phyloP scores from a whole-genome alignment of 1,284 basidiomycete genomes.

The Neonothopanus nambi region DNA sequence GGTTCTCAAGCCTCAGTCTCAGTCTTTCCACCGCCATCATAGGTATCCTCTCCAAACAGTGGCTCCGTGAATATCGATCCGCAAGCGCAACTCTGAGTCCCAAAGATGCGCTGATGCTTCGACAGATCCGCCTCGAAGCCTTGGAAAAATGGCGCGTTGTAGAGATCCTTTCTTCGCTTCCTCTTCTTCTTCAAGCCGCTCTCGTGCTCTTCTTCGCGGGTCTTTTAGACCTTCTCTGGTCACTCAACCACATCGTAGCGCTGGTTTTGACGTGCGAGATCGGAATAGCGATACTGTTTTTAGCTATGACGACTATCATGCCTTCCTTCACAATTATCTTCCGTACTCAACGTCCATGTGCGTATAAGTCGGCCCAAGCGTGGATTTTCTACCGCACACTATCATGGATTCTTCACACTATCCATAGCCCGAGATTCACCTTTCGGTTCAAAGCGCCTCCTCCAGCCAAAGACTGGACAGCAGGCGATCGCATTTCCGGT shows the following conservation, averaged over 20 bases:
- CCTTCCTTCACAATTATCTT: conserved; percentile 5
- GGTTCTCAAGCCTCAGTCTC: conserved; percentile 33
- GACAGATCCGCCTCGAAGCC: conserved; percentile 23
- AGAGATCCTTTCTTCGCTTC: conserved; percentile 24
- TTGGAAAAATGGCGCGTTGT: conserved; percentile 26
- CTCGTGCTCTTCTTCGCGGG: conserved; percentile 28
- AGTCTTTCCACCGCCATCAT: conserved; percentile 29
- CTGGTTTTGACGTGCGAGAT: conserved; percentile 21
- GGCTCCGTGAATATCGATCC: conserved; percentile 21
- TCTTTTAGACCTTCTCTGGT: conserved; percentile 24
- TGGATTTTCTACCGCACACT: conserved; percentile 9
- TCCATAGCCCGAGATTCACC: not conserved
- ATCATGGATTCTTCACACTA: not conserved
- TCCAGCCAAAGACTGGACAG: conserved; percentile 7
- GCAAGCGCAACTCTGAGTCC: conserved; percentile 13
- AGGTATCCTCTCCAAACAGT: conserved; percentile 29
- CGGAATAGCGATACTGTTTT: conserved; percentile 18
- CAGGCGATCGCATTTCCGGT: not conserved
- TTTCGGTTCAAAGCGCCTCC: not conserved
- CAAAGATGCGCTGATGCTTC: conserved; percentile 20
- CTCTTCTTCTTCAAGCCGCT: conserved; percentile 24
- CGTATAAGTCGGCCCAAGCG: conserved; percentile 14
- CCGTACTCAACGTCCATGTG: conserved; percentile 1
- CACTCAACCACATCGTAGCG: conserved; percentile 19
- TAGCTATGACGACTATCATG: conserved; percentile 18